Base-by-base conservation (phyloP, 805 yeast species). In the Lipomyces yamanashiensis region DNA sequence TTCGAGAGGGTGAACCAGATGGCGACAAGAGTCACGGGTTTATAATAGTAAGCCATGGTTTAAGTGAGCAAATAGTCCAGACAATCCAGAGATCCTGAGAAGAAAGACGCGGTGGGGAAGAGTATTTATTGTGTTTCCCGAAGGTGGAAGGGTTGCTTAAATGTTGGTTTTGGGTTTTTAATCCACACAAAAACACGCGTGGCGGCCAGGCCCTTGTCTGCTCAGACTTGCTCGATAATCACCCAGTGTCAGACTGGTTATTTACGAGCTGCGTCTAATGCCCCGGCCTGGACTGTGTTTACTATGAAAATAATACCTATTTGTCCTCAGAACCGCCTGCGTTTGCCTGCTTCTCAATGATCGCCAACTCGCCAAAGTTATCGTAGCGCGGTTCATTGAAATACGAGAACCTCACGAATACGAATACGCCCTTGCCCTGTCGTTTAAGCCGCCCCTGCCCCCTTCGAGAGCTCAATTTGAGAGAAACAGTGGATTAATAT, bases 1-100 rank as follows among this genome's bases (percentile, higher is more conserved):
- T 43, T 56, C 21, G 66, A 61, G 17, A 64, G 13, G 8, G 63
- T 28, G 54, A 61, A 59, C 68, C 68, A 64, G 37, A 36, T 23
- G 33, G 66, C 40, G 33, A 64, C 58, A 10, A 58, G 28, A 34
- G 41, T 50, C 13, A 17, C 15, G n/a, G 65, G 66, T 47, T 58
- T 62, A 50, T 50, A 61, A 44, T 50, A 28, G 56, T 23, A 64
- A 9, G 61, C 63, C 68, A 64, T 64, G 47, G 51, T 39, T 39
- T 12, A 58, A 12, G 8, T 50, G 49, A 21, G 33, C 53, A 33
- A 37, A n/a, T 13, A 7, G 40, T 6, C 21, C 10, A 21, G 9
- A 33, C 6, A n/a, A 19, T 2, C 21, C 5, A 1, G 19, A 47
- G 23, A n/a, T 23, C 7, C 39, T 6, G 15, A 17, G 39, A 28